Percentiles rank a stretch among this genome's conserved stretches.
These are phyloP conservation scores for Tricholoma terreum DNA, from an alignment of 768 basidiomycete species.

Conservation along the genomic window DNA sequence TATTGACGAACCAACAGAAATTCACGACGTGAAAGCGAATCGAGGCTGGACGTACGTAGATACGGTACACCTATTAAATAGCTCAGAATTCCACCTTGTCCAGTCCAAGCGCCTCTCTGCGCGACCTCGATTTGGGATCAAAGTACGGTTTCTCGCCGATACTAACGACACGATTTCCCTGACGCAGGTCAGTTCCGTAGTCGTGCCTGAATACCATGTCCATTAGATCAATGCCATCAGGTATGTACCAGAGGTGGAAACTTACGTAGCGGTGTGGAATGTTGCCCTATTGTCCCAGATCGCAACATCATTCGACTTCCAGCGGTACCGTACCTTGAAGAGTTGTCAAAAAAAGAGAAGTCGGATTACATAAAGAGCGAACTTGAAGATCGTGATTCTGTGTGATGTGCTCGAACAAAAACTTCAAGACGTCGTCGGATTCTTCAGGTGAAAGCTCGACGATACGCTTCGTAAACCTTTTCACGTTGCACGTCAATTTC, in stretches of 20 bases:
- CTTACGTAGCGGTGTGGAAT: slow-evolving; percentile 45
- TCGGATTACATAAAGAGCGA: neutral
- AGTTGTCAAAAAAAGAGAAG: neutral
- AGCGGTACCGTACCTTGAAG: slow-evolving; percentile 45
- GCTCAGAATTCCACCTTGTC: neutral
- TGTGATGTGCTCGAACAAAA: slow-evolving; percentile 46
- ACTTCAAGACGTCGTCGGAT: slow-evolving; percentile 46
- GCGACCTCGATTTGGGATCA: slow-evolving; percentile 15
- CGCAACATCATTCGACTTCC: slow-evolving; percentile 50
- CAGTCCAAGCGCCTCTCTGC: slow-evolving; percentile 10
- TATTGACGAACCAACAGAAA: too few relatives aligned
- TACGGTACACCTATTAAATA: too few relatives aligned
- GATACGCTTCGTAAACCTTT: slow-evolving; percentile 56
- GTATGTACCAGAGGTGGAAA: neutral
- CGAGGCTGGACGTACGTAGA: too few relatives aligned
- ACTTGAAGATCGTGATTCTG: slow-evolving; percentile 60
- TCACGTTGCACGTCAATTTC: neutral
- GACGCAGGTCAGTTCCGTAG: slow-evolving; percentile 29
- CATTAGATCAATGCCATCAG: neutral
- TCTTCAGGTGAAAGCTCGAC: slow-evolving; percentile 52
- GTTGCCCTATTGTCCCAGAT: slow-evolving; percentile 62
- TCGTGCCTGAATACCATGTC: slow-evolving; percentile 26
- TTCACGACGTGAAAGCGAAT: too few relatives aligned
- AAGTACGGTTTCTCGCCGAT: slow-evolving; percentile 17
- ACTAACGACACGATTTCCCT: slow-evolving; percentile 44